A percentile compares a stretch with the other conserved stretches of the same genome.
phyloP scores from a whole-genome alignment of 2,329 filamentous ascomycete species.

The Colletotrichum lindemuthianum region DNA sequence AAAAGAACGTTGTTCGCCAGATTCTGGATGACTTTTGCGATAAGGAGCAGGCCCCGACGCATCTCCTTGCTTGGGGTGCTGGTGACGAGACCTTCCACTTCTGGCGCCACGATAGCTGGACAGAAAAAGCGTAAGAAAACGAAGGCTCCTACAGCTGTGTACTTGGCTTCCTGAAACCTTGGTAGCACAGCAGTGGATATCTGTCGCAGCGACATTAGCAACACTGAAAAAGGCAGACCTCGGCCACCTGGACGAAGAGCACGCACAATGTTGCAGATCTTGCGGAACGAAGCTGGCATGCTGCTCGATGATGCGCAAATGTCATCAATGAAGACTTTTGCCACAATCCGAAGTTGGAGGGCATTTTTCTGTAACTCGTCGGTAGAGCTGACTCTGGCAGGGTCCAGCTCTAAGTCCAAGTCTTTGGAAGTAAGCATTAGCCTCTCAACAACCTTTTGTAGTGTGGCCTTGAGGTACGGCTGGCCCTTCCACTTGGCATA shows the following conservation, averaged over 20 bases:
- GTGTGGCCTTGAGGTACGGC: conserved; percentile 69
- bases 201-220: conserved; percentile 44
- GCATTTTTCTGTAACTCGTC: conserved; percentile 75
- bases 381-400: conserved; percentile 65
- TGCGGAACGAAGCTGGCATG: conserved; percentile 72
- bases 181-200: conserved; percentile 72
- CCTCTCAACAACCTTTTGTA: conserved; percentile 74
- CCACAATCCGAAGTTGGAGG: conserved; percentile 71
- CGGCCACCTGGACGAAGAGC: neutral
- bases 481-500: conserved; percentile 78
- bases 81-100: conserved; percentile 72
- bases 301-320: conserved; percentile 71
- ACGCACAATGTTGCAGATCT: conserved; percentile 73
- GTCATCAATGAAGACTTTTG: conserved; percentile 77
- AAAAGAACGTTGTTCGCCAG: conserved; percentile 78
- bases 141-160: conserved; percentile 77
- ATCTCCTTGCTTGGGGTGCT: conserved; percentile 73
- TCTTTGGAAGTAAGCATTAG: conserved; percentile 74
- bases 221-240: neutral
- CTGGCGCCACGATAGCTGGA: conserved; percentile 76
- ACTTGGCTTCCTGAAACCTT: conserved; percentile 75
- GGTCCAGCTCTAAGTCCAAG: conserved; percentile 74
- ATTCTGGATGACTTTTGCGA: conserved; percentile 78
- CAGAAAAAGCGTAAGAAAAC: conserved; percentile 79
- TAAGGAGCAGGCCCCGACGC: conserved; percentile 73